Evolutionary conservation across 1,284 basidiomycete genomes (phyloP), one percentile per base, ranked within the genome.

Genomic region (Apiotrichum mycotoxinovorans): DNA sequence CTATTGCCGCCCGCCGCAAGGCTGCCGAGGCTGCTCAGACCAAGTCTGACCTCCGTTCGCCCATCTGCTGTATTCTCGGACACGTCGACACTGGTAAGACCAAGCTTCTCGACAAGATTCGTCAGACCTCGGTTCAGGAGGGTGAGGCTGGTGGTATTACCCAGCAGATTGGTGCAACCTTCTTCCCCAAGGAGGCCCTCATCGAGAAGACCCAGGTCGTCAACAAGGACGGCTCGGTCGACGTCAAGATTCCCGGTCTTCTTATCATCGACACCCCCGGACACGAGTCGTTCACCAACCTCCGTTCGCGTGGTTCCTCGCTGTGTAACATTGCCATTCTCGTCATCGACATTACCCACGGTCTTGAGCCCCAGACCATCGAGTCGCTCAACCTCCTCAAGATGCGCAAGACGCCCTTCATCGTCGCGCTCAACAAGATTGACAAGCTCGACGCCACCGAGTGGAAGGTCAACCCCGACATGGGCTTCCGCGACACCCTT

Each of bases 31-130:
- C 93, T 34, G 89, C 88, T 7, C 81, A 91, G 56, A 91, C 79
- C 76, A 93, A 90, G 74, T 92, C 98, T 69, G 81, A 98, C 74
- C 80, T 99, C 55, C 88, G 96, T 48, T 92, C 88, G 74, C 96
- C 96, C 27, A 99, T 98, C 72, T 99, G 96, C 76, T 98, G 95
- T 86, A 98, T 99, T 74, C 80, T 99, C 59, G 96, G 96, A 60
- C 96, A 99, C 77, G 96, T 99, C 83, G 96, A 99, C 82, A 98
- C 95, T 4, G 96, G 96, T 66, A 99, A 99, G 81, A 99, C 96
- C 42, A 98, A 98, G 79, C 79, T 99, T 49, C 80, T 99, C 65
- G 96, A 99, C 79, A 98, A 98, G 91, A 98, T 99, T 74, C 93
- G 96, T 69, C 95, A 98, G 87, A 98, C 95, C 10, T 98, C 98